Evolutionary conservation across 2,329 filamentous ascomycete species (phyloP), one percentile per base, ranked within the genome.

Genomic region (Endothia cerciana): DNA sequence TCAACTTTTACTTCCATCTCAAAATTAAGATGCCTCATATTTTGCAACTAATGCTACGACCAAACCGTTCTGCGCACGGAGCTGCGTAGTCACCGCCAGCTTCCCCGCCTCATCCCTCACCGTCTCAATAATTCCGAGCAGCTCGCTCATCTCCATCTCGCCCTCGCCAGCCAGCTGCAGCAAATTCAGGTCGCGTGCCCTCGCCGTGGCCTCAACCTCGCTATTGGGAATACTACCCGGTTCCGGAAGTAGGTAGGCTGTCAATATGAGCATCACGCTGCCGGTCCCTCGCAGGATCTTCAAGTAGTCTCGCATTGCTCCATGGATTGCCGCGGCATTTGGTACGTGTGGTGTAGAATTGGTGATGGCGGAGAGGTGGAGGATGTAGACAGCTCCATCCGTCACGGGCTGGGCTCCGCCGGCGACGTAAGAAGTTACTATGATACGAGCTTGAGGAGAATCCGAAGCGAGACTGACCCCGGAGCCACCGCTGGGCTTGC

Each of bases 311-410:
- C 70, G 64, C 56, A 80, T 69, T 64, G 78, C 76, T 17, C 69
- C 66, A 7, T 63, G 38, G 25, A 77, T 70, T 6, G 64, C 70
- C 4, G 28, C 15, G 4, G 3, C 47, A 28, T 11, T 7, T 51
- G 25, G 28, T 30, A 15, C 17, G 17, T 28, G 28, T n/a, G 51
- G 19, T 33, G 51, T 19, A n/a, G 63, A 47, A 10, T n/a, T 36
- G 1, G 68, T 68, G 6, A 69, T 61, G 38, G 70, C 70, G 1
- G 71, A 68, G 4, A 76, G 65, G 45, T 72, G 73, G 4, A 78
- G 51, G 38, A 79, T 73, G 66, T 78, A 79, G 2, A 79, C 71
- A 3, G 74, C 72, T 0, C 75, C 77, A 62, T 77, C 71, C 15
- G 62, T 66, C 22, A 77, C 71, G 15, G 60, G 65, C 68, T 77